Percentiles rank a stretch among this genome's conserved stretches.
These are phyloP conservation scores for Kuraishia hungarica DNA, from an alignment of 805 yeast species.

Conservation along the genomic window DNA sequence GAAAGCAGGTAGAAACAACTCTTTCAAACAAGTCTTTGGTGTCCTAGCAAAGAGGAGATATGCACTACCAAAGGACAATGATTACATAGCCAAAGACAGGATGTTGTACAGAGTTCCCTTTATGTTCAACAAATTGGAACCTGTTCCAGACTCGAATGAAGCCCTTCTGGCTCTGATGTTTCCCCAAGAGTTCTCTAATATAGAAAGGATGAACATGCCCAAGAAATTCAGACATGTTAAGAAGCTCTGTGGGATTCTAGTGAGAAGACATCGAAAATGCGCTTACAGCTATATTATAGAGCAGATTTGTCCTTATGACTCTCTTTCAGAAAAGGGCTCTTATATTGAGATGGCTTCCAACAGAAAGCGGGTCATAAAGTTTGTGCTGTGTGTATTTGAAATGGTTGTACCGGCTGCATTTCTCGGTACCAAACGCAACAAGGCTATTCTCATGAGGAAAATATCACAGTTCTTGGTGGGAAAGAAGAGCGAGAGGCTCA, in stretches of 20 bases:
- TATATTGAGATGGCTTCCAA: constrained; percentile 26
- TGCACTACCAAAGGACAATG: not conserved
- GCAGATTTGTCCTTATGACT: constrained; percentile 19
- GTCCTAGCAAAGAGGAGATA: constrained; percentile 4
- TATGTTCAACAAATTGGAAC: constrained; percentile 11
- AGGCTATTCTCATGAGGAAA: constrained; percentile 25
- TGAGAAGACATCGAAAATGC: constrained; percentile 24
- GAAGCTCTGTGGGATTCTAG: constrained; percentile 13
- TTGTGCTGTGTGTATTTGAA: constrained; percentile 33
- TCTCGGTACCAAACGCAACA: constrained; percentile 48
- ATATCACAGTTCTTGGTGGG: constrained; percentile 30
- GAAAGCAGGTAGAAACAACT: not conserved
- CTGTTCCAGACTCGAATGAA: constrained; percentile 12
- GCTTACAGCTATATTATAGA: constrained; percentile 29
- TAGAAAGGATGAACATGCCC: constrained; percentile 8
- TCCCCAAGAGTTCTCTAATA: constrained; percentile 6
- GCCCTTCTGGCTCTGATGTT: constrained; percentile 7
- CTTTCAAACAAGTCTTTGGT: not conserved
- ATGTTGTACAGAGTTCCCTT: constrained; percentile 18
- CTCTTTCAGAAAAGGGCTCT: constrained; percentile 3
- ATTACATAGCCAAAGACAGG: constrained; percentile 9
- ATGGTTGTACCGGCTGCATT: constrained; percentile 40
- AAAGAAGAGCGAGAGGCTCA: constrained; percentile 26
- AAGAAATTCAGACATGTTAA: constrained; percentile 15
- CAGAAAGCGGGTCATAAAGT: constrained; percentile 27